Percentiles rank a stretch among this genome's conserved stretches.
phyloP scores from a whole-genome alignment of 768 basidiomycete species.

The Lactarius hengduanensis region DNA sequence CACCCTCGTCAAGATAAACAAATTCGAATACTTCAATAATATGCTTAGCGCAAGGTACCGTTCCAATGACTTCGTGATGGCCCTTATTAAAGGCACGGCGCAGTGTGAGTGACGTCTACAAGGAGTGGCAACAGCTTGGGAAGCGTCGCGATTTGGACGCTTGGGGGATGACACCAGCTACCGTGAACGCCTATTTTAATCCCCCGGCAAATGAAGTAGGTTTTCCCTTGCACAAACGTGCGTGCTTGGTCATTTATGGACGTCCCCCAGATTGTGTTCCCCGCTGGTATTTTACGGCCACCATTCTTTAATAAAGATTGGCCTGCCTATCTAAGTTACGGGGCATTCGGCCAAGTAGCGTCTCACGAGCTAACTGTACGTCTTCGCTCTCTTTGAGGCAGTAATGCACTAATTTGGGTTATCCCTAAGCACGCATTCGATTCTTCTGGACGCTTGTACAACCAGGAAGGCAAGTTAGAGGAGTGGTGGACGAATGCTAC shows the following conservation, averaged over 20 bases:
- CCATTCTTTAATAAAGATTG: constrained; percentile 87
- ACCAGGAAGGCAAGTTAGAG: constrained; percentile 81
- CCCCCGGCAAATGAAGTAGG: constrained; percentile 83
- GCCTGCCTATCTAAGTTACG: constrained; percentile 89
- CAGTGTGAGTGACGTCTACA: constrained; percentile 59
- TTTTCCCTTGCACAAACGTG: background rate
- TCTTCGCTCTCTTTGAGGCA: background rate
- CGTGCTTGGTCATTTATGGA: background rate
- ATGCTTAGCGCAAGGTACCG: constrained; percentile 61
- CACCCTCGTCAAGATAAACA: constrained; percentile 57
- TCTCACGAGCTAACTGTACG: constrained; percentile 88
- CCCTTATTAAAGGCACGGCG: constrained; percentile 12
- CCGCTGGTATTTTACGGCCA: constrained; percentile 90
- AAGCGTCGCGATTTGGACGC: constrained; percentile 60
- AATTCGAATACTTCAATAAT: constrained; percentile 80
- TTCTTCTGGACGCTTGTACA: constrained; percentile 85
- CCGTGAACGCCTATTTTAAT: constrained; percentile 86
- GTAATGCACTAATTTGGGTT: background rate
- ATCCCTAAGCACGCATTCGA: constrained; percentile 78
- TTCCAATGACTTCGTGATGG: constrained; percentile 26
- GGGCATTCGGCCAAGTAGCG: constrained; percentile 89
- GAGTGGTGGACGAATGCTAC: constrained; percentile 95
- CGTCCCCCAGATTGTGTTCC: constrained; percentile 81
- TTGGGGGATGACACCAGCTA: constrained; percentile 89
- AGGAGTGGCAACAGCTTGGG: constrained; percentile 77